Evolutionary conservation across 352 stramenopile genomes (phyloP), one percentile per base, ranked within the genome.

Genomic region (Pythium myriotylum): DNA sequence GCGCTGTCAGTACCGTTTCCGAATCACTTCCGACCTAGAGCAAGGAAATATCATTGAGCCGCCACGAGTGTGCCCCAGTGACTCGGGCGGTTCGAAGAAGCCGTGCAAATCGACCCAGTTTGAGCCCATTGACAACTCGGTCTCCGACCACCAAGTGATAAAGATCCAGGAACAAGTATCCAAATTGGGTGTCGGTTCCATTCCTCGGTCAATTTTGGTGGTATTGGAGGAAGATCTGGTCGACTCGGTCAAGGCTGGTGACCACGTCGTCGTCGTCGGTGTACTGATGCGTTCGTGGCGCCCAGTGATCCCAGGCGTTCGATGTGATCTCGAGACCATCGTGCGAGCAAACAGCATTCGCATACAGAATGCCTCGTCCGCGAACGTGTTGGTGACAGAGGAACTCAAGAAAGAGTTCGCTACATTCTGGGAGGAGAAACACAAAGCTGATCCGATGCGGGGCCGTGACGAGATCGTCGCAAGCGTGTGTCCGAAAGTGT

Each of bases 161-260:
- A 98, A 98, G 70, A 92, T 99, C 43, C 96, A 99, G 73, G 96
- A 99, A 67, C 85, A 96, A 48, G 88, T 92, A 20, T 91, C 89
- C n/a, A 94, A 92, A 59, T 65, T 97, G 13, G 81, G 77, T 24
- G 82, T 98, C 27, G 96, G 96, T 1, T 96, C 83, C 32, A 97
- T 98, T 54, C 97, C 96, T 2, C 77, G 94, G 29, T 96, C 88
- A 19, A 96, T 99, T 20, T 70, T 98, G 24, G 88, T 99, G n/a
- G 92, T 98, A 60, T 71, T 99, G 17, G 81, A 97, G 60, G 90
- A 98, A 47, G 79, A 90, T 24, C 60, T 92, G 0, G 83, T 92
- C 23, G 83, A 92, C 54, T 74, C 76, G 5, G 81, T 91, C 19
- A 90, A 99, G 69, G 94, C 97, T 37, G 97, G 97, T n/a, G 96